A percentile compares a stretch with the other conserved stretches of the same genome.
Conservation (phyloP, 1,284 basidiomycete species). For the Pascua guehoae region DNA sequence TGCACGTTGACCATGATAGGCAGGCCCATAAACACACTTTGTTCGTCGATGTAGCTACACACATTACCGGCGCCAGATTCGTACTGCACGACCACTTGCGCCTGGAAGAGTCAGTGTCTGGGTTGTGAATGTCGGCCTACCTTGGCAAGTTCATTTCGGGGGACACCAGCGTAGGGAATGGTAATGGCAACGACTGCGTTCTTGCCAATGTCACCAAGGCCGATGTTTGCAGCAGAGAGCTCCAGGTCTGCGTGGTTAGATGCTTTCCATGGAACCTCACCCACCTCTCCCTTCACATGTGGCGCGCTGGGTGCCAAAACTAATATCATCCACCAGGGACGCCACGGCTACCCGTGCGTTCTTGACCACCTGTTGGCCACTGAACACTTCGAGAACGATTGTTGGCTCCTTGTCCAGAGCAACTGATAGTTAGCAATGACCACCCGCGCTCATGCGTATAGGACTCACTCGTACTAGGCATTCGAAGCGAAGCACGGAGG, state of each 20-base stretch:
- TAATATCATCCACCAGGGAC: conserved; percentile 24
- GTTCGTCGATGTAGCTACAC: conserved; percentile 27
- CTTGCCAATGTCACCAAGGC: conserved; percentile 19
- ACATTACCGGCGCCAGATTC: conserved; percentile 1
- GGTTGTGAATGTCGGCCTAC: conserved; percentile 5
- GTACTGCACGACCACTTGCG: conserved; percentile 30
- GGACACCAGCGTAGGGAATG: conserved; percentile 32
- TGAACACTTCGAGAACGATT: conserved; percentile 31
- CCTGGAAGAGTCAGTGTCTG: conserved; percentile 12
- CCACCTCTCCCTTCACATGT: conserved; percentile 8
- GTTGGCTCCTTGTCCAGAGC: conserved; percentile 34
- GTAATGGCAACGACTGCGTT: conserved; percentile 14
- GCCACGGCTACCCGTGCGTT: conserved; percentile 17
- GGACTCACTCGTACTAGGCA: conserved; percentile 37
- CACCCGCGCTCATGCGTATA: too few species aligned
- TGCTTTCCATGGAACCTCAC: not conserved
- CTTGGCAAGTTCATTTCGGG: conserved; percentile 30
- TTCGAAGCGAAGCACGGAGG: conserved; percentile 22
- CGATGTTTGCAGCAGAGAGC: conserved; percentile 6
- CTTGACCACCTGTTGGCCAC: conserved; percentile 18
- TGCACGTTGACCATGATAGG: conserved; percentile 51
- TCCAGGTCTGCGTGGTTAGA: conserved; percentile 4
- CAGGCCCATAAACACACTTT: conserved; percentile 40
- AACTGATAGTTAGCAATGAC: conserved; percentile 20
- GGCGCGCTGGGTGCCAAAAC: conserved; percentile 20